A percentile compares a stretch with the other conserved stretches of the same genome.
These are phyloP conservation scores for Fusarium camptoceras DNA, from an alignment of 2,329 filamentous ascomycete species.

Conservation along the genomic window DNA sequence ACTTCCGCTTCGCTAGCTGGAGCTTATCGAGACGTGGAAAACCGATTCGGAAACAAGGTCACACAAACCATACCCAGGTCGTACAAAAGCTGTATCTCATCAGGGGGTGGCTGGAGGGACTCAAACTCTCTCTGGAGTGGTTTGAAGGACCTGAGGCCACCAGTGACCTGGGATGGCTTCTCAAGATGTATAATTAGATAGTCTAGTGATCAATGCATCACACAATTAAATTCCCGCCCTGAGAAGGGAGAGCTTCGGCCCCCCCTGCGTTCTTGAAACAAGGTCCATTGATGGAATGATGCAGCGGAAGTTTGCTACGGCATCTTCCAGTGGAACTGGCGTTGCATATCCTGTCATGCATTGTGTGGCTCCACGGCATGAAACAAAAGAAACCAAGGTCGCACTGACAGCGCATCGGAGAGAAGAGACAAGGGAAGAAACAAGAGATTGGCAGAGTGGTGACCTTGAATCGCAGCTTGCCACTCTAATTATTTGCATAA, in stretches of 20 bases:
- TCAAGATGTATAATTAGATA: not conserved
- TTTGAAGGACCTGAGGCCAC: conserved; percentile 23
- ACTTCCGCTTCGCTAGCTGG: conserved; percentile 28
- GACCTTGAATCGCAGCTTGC: conserved; percentile 10
- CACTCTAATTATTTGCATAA: not conserved
- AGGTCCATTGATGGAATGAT: conserved; percentile 8
- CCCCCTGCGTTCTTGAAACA: conserved; percentile 31
- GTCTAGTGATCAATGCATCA: conserved; percentile 2
- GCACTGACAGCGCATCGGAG: conserved; percentile 46
- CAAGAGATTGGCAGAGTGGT: not conserved
- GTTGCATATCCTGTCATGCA: conserved; percentile 39
- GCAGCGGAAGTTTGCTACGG: conserved; percentile 14
- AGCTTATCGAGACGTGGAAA: conserved; percentile 23
- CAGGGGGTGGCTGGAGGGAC: conserved; percentile 35
- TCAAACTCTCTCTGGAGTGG: not conserved
- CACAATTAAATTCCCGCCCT: conserved; percentile 2
- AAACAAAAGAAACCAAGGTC: conserved; percentile 28
- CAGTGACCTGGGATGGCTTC: conserved; percentile 12
- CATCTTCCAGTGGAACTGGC: conserved; percentile 36
- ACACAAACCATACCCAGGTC: conserved; percentile 16
- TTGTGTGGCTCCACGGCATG: conserved; percentile 44
- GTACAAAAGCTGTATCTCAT: conserved; percentile 23
- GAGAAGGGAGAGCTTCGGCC: conserved; percentile 5
- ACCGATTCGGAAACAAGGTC: conserved; percentile 25
- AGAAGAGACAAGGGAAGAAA: conserved; percentile 7